Conservation (phyloP, 2,329 filamentous ascomycete genomes). For the Xylariales sp. region DNA sequence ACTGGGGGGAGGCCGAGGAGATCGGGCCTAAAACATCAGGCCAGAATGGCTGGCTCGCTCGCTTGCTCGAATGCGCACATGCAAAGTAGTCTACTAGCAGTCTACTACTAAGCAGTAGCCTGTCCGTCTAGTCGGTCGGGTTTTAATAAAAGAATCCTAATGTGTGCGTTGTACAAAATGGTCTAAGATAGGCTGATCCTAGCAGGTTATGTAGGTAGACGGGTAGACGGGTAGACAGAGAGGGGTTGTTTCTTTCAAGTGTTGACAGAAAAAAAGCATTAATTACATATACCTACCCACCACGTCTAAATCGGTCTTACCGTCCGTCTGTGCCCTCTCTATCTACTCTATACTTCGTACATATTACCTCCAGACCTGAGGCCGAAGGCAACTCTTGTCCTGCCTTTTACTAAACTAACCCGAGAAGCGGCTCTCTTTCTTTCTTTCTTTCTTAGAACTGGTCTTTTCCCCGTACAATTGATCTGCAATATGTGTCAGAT, state of each 20-base stretch:
- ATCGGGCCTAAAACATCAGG: slow-evolving; percentile 7
- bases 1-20: not conserved
- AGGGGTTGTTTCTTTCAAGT: slow-evolving; percentile 12
- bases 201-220: no score
- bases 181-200: slow-evolving; percentile 7
- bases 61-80: not conserved
- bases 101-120: no score
- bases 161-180: slow-evolving; percentile 25
- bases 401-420: not conserved
- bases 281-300: no score
- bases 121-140: no score
- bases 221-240: not conserved
- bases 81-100: no score
- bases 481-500: slow-evolving; percentile 5
- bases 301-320: no score
- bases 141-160: not conserved
- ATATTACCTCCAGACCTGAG: not conserved
- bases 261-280: not conserved
- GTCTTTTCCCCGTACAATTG: not conserved
- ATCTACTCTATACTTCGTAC: not conserved
- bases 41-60: not conserved
- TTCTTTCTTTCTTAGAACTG: not conserved
- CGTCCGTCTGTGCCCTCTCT: no score
- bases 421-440: not conserved
- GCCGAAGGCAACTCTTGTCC: not conserved